These are phyloP conservation scores for Talaromyces sp. DNA, from an alignment of 2,329 filamentous ascomycete genomes.

Conservation along the genomic window DNA sequence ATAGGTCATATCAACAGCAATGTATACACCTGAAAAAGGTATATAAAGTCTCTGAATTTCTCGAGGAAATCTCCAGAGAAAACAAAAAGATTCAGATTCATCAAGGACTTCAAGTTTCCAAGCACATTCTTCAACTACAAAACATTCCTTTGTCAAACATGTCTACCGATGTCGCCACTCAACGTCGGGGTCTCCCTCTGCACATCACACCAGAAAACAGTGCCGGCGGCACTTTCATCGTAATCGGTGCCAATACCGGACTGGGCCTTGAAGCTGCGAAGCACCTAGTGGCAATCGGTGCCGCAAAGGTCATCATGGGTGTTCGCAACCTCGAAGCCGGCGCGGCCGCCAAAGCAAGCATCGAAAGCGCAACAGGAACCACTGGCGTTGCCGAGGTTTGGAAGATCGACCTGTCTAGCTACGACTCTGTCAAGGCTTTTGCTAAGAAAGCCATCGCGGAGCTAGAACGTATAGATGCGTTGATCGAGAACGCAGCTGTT, in stretches of 20 bases:
- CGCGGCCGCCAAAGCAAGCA: conserved; percentile 26
- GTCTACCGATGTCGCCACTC: not conserved
- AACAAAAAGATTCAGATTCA: not conserved
- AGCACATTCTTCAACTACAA: not conserved
- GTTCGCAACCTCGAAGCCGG: conserved; percentile 42
- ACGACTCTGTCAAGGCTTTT: conserved; percentile 13
- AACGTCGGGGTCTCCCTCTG: conserved; percentile 6
- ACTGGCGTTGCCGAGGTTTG: conserved; percentile 40
- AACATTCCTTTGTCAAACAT: not conserved
- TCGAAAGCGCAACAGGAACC: conserved; percentile 19
- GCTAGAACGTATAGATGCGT: conserved; percentile 12
- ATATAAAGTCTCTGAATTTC: not conserved
- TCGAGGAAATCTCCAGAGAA: not conserved
- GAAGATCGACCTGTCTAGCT: conserved; percentile 40
- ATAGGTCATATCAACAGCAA: not conserved
- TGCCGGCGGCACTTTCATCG: conserved; percentile 32
- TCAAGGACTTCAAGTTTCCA: not conserved
- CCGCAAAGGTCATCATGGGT: conserved; percentile 43
- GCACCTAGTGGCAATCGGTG: conserved; percentile 34
- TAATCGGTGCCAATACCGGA: conserved; percentile 47
- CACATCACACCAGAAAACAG: conserved; percentile 21
- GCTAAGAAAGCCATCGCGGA: conserved; percentile 9
- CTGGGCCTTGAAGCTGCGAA: conserved; percentile 43
- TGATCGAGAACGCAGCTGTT: conserved; percentile 15
- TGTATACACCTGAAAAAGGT: not conserved